These are phyloP conservation scores for Grifola frondosa DNA, from an alignment of 1,284 basidiomycete genomes.

Conservation along the genomic window DNA sequence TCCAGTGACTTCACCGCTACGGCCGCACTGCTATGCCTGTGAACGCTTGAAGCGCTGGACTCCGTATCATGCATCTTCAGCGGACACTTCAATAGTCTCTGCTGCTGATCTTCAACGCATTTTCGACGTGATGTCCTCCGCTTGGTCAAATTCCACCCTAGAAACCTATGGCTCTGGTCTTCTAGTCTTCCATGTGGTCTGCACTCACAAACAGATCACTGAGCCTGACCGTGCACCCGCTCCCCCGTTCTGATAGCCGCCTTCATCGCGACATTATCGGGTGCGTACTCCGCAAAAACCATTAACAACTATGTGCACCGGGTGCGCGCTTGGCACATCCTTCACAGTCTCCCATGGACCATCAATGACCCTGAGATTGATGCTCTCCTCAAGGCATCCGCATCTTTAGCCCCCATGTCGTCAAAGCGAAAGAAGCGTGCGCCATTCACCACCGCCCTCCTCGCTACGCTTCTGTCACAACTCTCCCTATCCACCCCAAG, in stretches of 20 bases:
- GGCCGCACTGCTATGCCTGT: constrained; percentile 19
- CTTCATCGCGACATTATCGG: constrained; percentile 18
- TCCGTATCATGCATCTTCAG: too few species aligned
- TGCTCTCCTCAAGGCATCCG: constrained; percentile 9
- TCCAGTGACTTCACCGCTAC: constrained; percentile 8
- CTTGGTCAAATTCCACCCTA: constrained; percentile 24
- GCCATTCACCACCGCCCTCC: constrained; percentile 13
- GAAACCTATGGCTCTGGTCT: constrained; percentile 30
- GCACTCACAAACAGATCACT: constrained; percentile 21
- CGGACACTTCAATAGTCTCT: too few species aligned
- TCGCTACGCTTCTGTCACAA: constrained; percentile 1
- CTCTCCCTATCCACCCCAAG: constrained; percentile 18
- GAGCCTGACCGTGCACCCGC: constrained; percentile 23
- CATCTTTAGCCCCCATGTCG: constrained; percentile 2
- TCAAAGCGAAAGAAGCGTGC: constrained; percentile 6
- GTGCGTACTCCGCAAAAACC: constrained; percentile 17
- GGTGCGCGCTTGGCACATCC: constrained; percentile 26
- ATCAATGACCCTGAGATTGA: constrained; percentile 8
- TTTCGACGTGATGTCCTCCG: constrained; percentile 2
- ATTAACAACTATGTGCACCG: constrained; percentile 22
- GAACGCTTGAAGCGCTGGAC: constrained; percentile 26
- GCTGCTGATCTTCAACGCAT: constrained; percentile 20
- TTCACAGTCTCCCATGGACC: constrained; percentile 21
- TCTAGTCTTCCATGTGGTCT: constrained; percentile 31
- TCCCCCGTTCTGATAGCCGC: constrained; percentile 2